Percentiles rank a stretch among this genome's conserved stretches.
These are phyloP conservation scores for Fusarium subglutinans DNA, from an alignment of 2,329 filamentous ascomycete genomes.

Conservation along the genomic window DNA sequence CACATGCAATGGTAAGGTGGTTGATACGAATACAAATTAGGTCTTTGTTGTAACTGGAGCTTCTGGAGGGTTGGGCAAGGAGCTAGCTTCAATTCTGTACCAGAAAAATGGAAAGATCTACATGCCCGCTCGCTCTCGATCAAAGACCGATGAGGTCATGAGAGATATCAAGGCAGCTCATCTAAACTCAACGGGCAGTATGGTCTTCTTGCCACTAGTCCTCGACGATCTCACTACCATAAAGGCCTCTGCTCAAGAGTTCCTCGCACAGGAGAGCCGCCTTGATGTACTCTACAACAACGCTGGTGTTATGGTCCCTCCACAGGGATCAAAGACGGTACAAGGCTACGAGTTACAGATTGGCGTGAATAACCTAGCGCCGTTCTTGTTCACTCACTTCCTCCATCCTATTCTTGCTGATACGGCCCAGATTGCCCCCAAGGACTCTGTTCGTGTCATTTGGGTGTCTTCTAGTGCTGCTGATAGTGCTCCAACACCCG, in stretches of 20 bases:
- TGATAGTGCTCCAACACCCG: background rate
- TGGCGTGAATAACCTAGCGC: constrained; percentile 51
- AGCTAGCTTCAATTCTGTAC: constrained; percentile 62
- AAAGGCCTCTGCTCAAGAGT: constrained; percentile 49
- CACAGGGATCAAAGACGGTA: constrained; percentile 47
- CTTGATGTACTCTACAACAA: constrained; percentile 57
- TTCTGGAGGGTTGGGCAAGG: constrained; percentile 55
- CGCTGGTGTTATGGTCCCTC: constrained; percentile 52
- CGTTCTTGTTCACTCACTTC: constrained; percentile 51
- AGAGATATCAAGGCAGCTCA: constrained; percentile 48
- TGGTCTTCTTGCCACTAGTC: constrained; percentile 50
- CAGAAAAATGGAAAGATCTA: constrained; percentile 61
- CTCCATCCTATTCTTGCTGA: constrained; percentile 31
- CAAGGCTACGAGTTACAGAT: constrained; percentile 54
- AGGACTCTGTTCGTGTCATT: constrained; percentile 42
- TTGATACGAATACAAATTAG: fast-evolving
- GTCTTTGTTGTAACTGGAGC: constrained; percentile 53
- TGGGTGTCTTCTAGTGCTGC: constrained; percentile 26
- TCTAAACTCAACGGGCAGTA: constrained; percentile 45
- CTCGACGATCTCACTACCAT: constrained; percentile 54
- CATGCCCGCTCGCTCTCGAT: constrained; percentile 56
- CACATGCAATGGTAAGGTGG: fast-evolving
- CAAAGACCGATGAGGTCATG: constrained; percentile 55
- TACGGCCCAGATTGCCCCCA: constrained; percentile 44
- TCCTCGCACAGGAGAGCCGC: constrained; percentile 48